Evolutionary conservation across 2,329 filamentous ascomycete genomes (phyloP).

Genomic region (Pseudopyrenochaeta lycopersici): DNA sequence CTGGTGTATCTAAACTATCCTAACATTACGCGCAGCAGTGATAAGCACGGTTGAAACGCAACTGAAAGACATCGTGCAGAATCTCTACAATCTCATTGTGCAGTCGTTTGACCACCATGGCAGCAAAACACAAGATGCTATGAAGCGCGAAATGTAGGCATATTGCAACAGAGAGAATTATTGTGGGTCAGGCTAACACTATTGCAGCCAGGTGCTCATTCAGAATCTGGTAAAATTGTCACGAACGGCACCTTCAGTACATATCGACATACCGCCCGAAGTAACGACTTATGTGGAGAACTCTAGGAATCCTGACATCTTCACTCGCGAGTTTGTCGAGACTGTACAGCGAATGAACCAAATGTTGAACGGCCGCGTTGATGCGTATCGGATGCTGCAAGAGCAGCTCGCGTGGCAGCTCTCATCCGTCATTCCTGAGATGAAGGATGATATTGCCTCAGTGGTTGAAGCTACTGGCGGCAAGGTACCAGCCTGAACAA

Average conservation of each 20-base stretch:
- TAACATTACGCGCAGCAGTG: constrained; percentile 14
- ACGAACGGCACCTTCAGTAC: constrained; percentile 57
- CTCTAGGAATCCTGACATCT: constrained; percentile 72
- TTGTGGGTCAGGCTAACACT: constrained; percentile 2
- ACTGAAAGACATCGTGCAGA: constrained; percentile 68
- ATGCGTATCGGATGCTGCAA: constrained; percentile 67
- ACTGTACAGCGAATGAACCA: constrained; percentile 70
- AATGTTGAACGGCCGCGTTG: constrained; percentile 67
- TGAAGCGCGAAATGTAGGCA: constrained; percentile 65
- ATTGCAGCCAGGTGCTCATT: constrained; percentile 59
- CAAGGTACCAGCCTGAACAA: constrained; percentile 29
- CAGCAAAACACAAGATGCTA: constrained; percentile 63
- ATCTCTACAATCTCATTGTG: constrained; percentile 67
- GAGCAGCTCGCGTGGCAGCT: constrained; percentile 68
- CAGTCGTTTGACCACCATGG: constrained; percentile 69
- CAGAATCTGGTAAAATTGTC: constrained; percentile 63
- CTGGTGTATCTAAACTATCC: neutral
- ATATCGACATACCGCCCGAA: constrained; percentile 66
- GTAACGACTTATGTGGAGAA: constrained; percentile 70
- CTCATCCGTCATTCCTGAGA: constrained; percentile 65
- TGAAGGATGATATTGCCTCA: constrained; percentile 61
- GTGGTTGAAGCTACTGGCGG: constrained; percentile 59
- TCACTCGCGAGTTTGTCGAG: constrained; percentile 72
- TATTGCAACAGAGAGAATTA: no score
- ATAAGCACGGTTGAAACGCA: constrained; percentile 54